phyloP scores from a whole-genome alignment of 2,329 filamentous ascomycete genomes.

The Fusarium scirpi region DNA sequence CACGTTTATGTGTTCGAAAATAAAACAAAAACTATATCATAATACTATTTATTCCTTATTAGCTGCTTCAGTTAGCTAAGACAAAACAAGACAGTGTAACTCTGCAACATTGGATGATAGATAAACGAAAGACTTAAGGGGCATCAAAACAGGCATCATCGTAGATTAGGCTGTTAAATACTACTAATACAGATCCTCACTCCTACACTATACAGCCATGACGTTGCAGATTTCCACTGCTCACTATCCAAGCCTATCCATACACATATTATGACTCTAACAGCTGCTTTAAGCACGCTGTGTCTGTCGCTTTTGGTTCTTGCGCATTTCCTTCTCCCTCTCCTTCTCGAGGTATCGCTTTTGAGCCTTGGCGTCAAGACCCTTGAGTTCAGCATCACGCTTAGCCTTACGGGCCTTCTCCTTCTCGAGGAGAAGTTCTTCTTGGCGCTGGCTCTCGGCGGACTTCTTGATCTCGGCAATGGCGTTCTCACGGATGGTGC shows the following conservation, averaged over 20 bases:
- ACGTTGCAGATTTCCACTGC: slow-evolving; percentile 12
- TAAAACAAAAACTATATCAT: neutral
- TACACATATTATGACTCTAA: neutral
- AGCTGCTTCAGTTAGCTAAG: neutral
- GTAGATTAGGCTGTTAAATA: slow-evolving; percentile 35
- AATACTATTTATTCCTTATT: neutral
- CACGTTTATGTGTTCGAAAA: neutral
- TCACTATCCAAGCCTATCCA: neutral
- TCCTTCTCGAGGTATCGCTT: slow-evolving; percentile 88
- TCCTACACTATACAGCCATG: slow-evolving; percentile 28
- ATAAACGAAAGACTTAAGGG: neutral
- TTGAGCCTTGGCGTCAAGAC: slow-evolving; percentile 83
- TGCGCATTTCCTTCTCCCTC: slow-evolving; percentile 76
- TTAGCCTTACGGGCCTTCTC: slow-evolving; percentile 88
- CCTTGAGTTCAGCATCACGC: slow-evolving; percentile 83
- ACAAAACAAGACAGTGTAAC: neutral
- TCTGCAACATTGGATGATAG: neutral
- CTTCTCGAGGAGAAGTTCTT: slow-evolving; percentile 78
- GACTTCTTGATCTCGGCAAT: slow-evolving; percentile 82
- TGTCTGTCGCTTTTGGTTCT: slow-evolving; percentile 66
- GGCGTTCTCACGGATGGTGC: slow-evolving; percentile 81
- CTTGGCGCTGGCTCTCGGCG: slow-evolving; percentile 83
- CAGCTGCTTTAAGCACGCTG: slow-evolving; percentile 57
- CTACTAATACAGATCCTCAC: slow-evolving; percentile 36
- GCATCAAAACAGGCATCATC: slow-evolving; percentile 11